Percentiles rank a stretch among this genome's conserved stretches.
Evolutionary conservation across 306 rosid species (phyloP).

Genomic region (Cyclanthera cordifolia): DNA sequence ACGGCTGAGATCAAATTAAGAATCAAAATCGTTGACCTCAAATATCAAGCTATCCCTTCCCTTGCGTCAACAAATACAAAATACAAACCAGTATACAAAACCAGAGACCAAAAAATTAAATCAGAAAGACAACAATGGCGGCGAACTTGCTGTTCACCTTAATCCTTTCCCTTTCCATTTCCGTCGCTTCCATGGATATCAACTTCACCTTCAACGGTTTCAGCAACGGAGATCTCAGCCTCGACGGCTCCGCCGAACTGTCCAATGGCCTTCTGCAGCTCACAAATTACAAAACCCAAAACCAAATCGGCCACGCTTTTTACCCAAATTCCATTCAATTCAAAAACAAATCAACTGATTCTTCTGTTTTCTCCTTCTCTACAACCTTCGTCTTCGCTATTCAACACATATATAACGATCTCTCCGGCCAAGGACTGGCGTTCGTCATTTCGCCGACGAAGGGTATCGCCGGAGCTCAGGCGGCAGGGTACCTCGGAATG

Average conservation of each 20-base stretch:
- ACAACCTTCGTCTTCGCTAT: too few relatives aligned
- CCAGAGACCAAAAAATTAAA: not conserved
- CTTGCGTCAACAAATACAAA: not conserved
- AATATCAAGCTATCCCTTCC: not conserved
- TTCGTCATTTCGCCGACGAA: too few relatives aligned
- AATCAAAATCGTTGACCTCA: not conserved
- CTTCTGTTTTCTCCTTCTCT: too few relatives aligned
- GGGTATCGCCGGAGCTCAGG: too few relatives aligned
- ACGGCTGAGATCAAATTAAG: not conserved
- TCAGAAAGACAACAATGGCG: not conserved
- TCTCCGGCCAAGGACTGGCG: too few relatives aligned
- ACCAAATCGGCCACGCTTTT: slow-evolving; percentile 41
- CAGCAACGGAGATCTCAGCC: slow-evolving; percentile 1
- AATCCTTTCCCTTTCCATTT: not conserved
- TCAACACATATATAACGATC: too few relatives aligned
- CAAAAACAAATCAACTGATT: too few relatives aligned
- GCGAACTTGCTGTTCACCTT: not conserved
- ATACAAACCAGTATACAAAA: not conserved
- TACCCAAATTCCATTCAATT: slow-evolving; percentile 32
- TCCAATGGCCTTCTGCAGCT: slow-evolving; percentile 36
- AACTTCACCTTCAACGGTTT: slow-evolving; percentile 1
- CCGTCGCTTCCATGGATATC: not conserved
- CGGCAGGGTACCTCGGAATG: too few relatives aligned
- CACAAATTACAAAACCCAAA: slow-evolving; percentile 31
- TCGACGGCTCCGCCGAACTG: slow-evolving; percentile 39